Conservation (phyloP, 2,329 filamentous ascomycete genomes). For the Coleophoma crateriformis region DNA sequence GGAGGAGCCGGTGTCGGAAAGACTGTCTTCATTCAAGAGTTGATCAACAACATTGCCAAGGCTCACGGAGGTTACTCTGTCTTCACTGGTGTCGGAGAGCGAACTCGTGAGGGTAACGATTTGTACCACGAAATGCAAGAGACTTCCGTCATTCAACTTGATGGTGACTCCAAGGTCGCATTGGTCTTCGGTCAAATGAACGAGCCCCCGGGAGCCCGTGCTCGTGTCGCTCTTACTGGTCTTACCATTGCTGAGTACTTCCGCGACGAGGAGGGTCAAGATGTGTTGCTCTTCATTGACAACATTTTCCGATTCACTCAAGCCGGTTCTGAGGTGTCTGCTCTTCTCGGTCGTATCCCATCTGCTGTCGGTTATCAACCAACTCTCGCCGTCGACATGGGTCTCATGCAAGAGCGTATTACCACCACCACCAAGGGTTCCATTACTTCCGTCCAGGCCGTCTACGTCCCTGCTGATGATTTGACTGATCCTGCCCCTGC, state of each 20-base stretch:
- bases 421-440: conserved; percentile 99
- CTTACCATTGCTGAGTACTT: conserved; percentile 78
- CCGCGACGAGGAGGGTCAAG: conserved; percentile 71
- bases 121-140: conserved; percentile 99
- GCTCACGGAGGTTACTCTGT: conserved; percentile 99
- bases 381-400: conserved; percentile 97
- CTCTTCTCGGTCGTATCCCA: conserved; percentile 97
- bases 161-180: conserved; percentile 98
- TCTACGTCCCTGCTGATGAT: conserved; percentile 99
- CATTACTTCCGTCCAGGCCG: conserved; percentile 99
- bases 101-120: conserved; percentile 99
- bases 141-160: conserved; percentile 98
- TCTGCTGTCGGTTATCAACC: conserved; percentile 99
- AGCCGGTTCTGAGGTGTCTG: conserved; percentile 99
- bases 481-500: conserved; percentile 99
- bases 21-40: conserved; percentile 99
- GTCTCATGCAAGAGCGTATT: conserved; percentile 99
- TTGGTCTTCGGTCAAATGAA: conserved; percentile 99
- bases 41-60: conserved; percentile 99
- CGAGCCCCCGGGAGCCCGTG: conserved; percentile 98
- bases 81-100: conserved; percentile 99
- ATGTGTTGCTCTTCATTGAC: conserved; percentile 99
- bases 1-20: conserved; percentile 99
- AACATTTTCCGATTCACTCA: conserved; percentile 99
- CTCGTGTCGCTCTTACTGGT: conserved; percentile 97